Evolutionary conservation across 2,329 filamentous ascomycete species (phyloP).

Genomic region (Fusarium beomiforme): DNA sequence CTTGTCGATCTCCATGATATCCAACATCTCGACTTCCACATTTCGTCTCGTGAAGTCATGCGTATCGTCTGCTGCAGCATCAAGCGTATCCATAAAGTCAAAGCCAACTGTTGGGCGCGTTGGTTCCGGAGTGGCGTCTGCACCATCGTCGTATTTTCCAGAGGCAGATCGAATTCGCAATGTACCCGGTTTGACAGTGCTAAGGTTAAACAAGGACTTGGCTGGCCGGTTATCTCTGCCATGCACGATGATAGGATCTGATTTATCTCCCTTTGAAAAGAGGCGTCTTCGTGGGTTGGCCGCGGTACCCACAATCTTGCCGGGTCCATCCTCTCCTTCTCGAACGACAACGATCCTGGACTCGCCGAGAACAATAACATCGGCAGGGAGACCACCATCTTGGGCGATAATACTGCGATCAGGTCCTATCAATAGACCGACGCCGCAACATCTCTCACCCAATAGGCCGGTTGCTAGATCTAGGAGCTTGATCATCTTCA

Average conservation of each 20-base stretch:
- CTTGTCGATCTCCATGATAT: slow-evolving; percentile 73
- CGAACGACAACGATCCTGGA: slow-evolving; percentile 64
- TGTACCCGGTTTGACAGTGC: slow-evolving; percentile 54
- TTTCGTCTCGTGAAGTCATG: slow-evolving; percentile 62
- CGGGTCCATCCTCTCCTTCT: slow-evolving; percentile 60
- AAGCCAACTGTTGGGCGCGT: slow-evolving; percentile 53
- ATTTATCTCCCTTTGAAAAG: slow-evolving; percentile 53
- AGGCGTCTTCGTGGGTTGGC: slow-evolving; percentile 48
- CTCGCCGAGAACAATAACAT: slow-evolving; percentile 66
- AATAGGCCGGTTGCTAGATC: slow-evolving; percentile 64
- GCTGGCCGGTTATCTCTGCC: slow-evolving; percentile 52
- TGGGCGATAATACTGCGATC: slow-evolving; percentile 32
- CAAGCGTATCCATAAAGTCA: slow-evolving; percentile 62
- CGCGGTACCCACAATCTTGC: slow-evolving; percentile 54
- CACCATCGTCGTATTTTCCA: slow-evolving; percentile 39
- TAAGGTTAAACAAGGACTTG: slow-evolving; percentile 62
- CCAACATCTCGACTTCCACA: slow-evolving; percentile 69
- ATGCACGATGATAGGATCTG: slow-evolving; percentile 66
- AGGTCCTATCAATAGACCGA: slow-evolving; percentile 56
- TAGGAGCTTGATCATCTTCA: slow-evolving; percentile 64
- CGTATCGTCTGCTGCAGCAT: slow-evolving; percentile 62
- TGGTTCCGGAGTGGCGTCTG: slow-evolving; percentile 40
- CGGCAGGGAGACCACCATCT: slow-evolving; percentile 59
- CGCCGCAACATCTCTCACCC: slow-evolving; percentile 66
- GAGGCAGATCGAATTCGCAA: slow-evolving; percentile 46